Base-by-base conservation (phyloP, 2,329 filamentous ascomycete species). In the Sclerotinia subarctica region DNA sequence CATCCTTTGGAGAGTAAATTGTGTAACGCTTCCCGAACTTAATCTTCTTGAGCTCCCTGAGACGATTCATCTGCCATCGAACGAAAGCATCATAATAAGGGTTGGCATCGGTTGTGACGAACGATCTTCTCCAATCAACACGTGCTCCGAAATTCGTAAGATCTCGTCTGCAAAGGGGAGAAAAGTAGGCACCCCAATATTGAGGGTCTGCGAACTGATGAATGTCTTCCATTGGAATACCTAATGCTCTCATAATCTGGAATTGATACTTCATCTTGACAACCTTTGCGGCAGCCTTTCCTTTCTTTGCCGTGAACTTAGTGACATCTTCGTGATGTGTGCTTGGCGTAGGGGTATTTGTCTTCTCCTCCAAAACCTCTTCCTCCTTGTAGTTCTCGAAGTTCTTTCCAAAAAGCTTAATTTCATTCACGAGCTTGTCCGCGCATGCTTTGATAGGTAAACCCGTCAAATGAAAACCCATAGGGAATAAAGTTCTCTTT, bases 401-500 rank as follows among this genome's bases (percentile, higher is more conserved):
- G 76, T 93, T 88, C 77, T 90, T 82, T 29, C 95, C 95, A 76
- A 98, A 99, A 81, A 90, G 84, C 80, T 92, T 88, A 68, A 98
- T 90, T 81, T 99, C 95, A 71, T 92, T 88, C 69, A 90, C 88
- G 57, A 99, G 87, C 84, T 98, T 98, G 83, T 99, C 94, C 66
- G 95, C 93, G 76, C 92, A 96, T 7, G 95, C 94, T 81, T 97
- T 97, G 83, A 99, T 99, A 57, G 94, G 93, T 90, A 99, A 96
- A 75, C 95, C 95, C 0, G 94, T 98, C 81, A 91, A 93, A 83
- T 99, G 95, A 82, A 93, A 99, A 44, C 94, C 95, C 77, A 95
- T 90, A 68, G 95, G 95, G 78, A 95, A 97, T 65, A 98, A 83
- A 68, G 90, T 85, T 65, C 90, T 86, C 83, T 94, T 94, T 76